phyloP scores from a whole-genome alignment of 2,329 filamentous ascomycete genomes.

The Pseudogymnoascus sp. region DNA sequence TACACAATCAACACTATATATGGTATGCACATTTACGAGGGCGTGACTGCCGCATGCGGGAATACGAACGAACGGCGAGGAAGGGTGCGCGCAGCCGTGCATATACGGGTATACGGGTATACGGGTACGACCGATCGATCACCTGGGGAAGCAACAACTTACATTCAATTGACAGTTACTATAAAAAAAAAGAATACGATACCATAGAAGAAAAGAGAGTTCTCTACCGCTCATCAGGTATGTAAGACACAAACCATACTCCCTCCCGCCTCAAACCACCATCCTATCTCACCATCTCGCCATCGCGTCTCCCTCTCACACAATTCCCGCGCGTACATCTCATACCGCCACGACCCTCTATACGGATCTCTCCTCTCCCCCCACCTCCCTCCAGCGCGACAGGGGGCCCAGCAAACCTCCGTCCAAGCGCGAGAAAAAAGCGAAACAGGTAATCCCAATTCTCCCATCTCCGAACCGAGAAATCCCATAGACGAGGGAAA shows the following conservation, averaged over 20 bases:
- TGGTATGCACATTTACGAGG: not conserved
- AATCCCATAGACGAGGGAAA: not conserved
- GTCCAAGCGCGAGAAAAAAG: not conserved
- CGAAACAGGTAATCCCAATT: not conserved
- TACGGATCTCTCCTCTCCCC: not conserved
- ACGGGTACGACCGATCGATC: not conserved
- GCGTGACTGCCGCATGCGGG: not conserved
- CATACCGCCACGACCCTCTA: not conserved
- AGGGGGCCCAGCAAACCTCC: not conserved
- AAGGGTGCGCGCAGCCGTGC: no score
- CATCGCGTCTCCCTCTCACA: not conserved
- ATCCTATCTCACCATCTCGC: not conserved
- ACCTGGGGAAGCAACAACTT: not conserved
- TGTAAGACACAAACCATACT: not conserved
- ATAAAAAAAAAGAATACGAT: not conserved
- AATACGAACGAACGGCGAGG: not conserved
- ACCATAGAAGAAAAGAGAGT: not conserved
- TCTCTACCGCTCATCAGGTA: not conserved
- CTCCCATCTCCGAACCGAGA: not conserved
- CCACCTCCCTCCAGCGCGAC: not conserved
- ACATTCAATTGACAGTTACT: not conserved
- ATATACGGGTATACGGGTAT: no score
- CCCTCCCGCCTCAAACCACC: not conserved
- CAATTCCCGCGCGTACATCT: constrained; percentile 1
- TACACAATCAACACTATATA: no score